phyloP scores from a whole-genome alignment of 805 yeast genomes.

The Wickerhamomyces pijperi region DNA sequence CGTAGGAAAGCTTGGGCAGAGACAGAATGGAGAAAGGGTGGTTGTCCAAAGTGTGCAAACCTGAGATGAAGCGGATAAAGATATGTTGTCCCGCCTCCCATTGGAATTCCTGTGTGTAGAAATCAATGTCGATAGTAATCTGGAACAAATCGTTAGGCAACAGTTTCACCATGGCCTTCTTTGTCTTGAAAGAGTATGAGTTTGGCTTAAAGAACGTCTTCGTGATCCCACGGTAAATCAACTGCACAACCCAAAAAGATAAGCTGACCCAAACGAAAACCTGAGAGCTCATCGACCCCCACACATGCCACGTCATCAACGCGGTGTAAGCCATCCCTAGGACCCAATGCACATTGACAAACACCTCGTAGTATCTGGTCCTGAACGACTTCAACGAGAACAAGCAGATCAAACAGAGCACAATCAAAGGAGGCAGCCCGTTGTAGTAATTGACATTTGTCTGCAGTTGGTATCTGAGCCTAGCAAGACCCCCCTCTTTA shows the following conservation, averaged over 20 bases:
- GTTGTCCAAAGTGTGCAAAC: conserved; percentile 33
- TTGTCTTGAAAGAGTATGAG: conserved; percentile 26
- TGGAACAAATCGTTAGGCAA: conserved; percentile 21
- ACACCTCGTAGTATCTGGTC: conserved; percentile 31
- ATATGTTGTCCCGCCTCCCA: conserved; percentile 52
- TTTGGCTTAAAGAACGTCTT: conserved; percentile 37
- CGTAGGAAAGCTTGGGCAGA: conserved; percentile 14
- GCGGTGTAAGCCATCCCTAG: conserved; percentile 37
- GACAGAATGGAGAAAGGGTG: conserved; percentile 47
- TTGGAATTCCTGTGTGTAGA: conserved; percentile 18
- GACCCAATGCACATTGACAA: conserved; percentile 43
- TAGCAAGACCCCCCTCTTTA: conserved; percentile 36
- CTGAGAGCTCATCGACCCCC: conserved; percentile 23
- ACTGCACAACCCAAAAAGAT: conserved; percentile 39
- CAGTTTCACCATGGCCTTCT: conserved; percentile 22
- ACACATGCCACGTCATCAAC: conserved; percentile 34
- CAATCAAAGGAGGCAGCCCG: conserved; percentile 40
- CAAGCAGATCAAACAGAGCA: conserved; percentile 31
- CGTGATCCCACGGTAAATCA: conserved; percentile 32
- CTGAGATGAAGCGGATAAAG: conserved; percentile 33
- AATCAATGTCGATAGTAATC: conserved; percentile 20
- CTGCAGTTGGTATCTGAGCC: conserved; percentile 12
- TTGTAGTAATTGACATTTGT: too few species aligned
- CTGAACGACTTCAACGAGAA: conserved; percentile 31
- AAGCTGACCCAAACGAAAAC: conserved; percentile 39